These are phyloP conservation scores for Bimuria novae-zelandiae DNA, from an alignment of 2,329 filamentous ascomycete genomes.

Conservation along the genomic window DNA sequence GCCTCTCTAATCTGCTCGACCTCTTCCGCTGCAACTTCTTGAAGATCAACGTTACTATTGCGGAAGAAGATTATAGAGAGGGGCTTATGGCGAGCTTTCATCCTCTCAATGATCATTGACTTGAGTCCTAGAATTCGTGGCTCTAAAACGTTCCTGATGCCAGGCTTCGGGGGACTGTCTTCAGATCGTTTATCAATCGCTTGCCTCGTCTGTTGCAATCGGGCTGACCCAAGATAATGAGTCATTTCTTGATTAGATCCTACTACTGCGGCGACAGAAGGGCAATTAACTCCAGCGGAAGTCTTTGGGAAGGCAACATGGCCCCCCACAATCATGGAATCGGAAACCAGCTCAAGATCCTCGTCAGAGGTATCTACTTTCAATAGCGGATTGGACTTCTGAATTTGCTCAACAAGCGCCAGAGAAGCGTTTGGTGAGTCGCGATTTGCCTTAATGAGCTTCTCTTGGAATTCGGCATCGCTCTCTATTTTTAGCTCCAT, in stretches of 20 bases:
- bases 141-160: not conserved
- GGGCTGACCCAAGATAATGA: not conserved
- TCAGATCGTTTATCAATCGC: not conserved
- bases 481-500: too few relatives aligned
- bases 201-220: not conserved
- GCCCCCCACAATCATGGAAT: not conserved
- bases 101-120: not conserved
- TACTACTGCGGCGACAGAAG: not conserved
- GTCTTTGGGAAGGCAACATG: not conserved
- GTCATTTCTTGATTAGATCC: not conserved
- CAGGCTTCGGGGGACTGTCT: not conserved
- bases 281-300: not conserved
- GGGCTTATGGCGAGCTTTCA: not conserved
- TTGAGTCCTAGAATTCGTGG: not conserved
- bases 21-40: not conserved
- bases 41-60: not conserved
- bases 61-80: not conserved
- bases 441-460: too few relatives aligned
- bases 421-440: too few relatives aligned
- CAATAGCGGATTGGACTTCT: not conserved
- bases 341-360: not conserved
- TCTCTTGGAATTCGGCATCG: not conserved
- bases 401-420: too few relatives aligned
- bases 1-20: not conserved
- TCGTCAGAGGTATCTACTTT: not conserved